phyloP scores from a whole-genome alignment of 495 filamentous ascomycete species.

The Lophiostoma macrostomum region DNA sequence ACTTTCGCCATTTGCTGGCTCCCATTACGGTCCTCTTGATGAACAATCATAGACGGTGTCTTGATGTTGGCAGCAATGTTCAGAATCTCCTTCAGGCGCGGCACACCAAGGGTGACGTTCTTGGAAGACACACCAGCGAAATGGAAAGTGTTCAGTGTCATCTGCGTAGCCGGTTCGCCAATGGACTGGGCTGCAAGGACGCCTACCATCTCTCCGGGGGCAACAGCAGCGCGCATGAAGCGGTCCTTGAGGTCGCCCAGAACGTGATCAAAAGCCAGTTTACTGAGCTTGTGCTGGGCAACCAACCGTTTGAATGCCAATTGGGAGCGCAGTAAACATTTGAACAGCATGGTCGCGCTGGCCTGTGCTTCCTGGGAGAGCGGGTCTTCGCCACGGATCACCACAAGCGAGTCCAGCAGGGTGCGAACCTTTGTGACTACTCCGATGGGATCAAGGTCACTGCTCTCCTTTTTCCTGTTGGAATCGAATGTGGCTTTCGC shows the following conservation, averaged over 20 bases:
- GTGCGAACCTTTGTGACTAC: conserved; percentile 78
- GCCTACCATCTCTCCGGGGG: conserved; percentile 97
- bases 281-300: conserved; percentile 77
- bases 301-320: conserved; percentile 90
- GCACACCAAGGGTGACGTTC: conserved; percentile 98
- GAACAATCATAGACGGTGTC: conserved; percentile 97
- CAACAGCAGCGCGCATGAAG: conserved; percentile 75
- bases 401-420: conserved; percentile 69
- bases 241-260: conserved; percentile 85
- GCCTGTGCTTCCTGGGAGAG: conserved; percentile 83
- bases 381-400: conserved; percentile 79
- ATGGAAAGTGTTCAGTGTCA: conserved; percentile 99
- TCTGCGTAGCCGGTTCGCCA: conserved; percentile 97
- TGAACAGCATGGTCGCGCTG: conserved; percentile 85
- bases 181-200: conserved; percentile 97
- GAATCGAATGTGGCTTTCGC: conserved; percentile 87
- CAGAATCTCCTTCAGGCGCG: conserved; percentile 97
- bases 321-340: conserved; percentile 82
- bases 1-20: conserved; percentile 78
- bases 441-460: conserved; percentile 85
- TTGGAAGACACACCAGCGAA: conserved; percentile 99
- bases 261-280: conserved; percentile 88
- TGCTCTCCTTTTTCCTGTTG: conserved; percentile 76
- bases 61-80: conserved; percentile 98
- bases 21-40: conserved; percentile 57